Conservation (phyloP, 768 basidiomycete species). For the Podaxis carcinomalis region DNA sequence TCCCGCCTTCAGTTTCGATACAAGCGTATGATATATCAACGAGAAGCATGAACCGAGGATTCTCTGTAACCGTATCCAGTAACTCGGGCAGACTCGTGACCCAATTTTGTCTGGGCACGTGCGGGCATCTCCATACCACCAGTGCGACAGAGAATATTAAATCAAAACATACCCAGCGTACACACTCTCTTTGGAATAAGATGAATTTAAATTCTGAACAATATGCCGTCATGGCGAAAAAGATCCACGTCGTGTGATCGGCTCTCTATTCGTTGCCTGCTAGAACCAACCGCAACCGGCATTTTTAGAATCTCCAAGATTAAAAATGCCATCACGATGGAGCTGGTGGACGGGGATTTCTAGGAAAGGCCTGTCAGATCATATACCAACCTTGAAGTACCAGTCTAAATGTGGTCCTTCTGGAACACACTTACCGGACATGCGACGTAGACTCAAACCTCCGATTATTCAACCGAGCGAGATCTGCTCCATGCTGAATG, state of each 20-base stretch:
- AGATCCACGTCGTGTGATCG: background rate
- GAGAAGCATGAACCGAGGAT: background rate
- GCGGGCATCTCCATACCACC: background rate
- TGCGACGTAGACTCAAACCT: background rate
- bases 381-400: background rate
- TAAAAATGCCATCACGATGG: background rate
- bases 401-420: background rate
- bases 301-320: slow-evolving; percentile 1
- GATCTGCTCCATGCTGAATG: background rate
- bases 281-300: background rate
- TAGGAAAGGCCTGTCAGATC: background rate
- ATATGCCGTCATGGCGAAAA: background rate
- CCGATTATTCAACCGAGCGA: background rate
- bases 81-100: background rate
- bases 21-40: background rate
- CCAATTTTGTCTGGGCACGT: background rate
- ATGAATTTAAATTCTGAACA: background rate
- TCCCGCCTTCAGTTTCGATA: background rate
- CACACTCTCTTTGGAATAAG: background rate
- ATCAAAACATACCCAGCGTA: slow-evolving; percentile 4
- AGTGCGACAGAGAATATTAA: background rate
- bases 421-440: background rate
- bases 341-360: background rate
- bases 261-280: background rate
- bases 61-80: background rate